These are phyloP conservation scores for Apophysomyces variabilis DNA, from an alignment of 371 early-diverging fungal genomes.

Conservation along the genomic window DNA sequence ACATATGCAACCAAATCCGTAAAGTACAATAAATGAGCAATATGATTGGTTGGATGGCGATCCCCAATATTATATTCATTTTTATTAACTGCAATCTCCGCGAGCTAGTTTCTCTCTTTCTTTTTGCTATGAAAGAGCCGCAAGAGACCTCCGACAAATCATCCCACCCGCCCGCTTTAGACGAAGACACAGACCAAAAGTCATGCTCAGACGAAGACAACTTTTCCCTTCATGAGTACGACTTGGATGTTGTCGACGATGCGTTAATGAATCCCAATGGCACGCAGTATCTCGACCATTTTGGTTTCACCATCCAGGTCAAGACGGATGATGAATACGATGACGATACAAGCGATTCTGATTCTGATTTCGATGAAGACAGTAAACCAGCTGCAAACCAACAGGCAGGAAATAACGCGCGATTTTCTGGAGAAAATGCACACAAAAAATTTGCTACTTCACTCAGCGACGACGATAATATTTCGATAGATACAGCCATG, in stretches of 20 bases:
- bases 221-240: constrained; percentile 18
- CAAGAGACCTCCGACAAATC: background rate
- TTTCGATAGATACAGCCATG: constrained; percentile 15
- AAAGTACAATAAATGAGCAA: too few relatives aligned
- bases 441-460: background rate
- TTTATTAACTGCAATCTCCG: too few relatives aligned
- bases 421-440: background rate
- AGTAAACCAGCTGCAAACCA: background rate
- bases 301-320: constrained; percentile 35
- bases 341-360: constrained; percentile 24
- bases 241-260: constrained; percentile 38
- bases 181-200: background rate
- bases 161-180: background rate
- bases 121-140: background rate
- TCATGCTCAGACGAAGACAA: constrained; percentile 15
- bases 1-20: too few relatives aligned
- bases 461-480: constrained; percentile 15
- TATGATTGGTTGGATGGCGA: too few relatives aligned
- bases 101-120: background rate
- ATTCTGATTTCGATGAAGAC: constrained; percentile 31
- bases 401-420: background rate
- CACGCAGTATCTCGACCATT: constrained; percentile 32
- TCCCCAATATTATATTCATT: too few relatives aligned
- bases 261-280: constrained; percentile 29
- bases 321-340: constrained; percentile 27